Conservation (phyloP, 192 early-diverging fungal species). For the Paraglomus occultum region DNA sequence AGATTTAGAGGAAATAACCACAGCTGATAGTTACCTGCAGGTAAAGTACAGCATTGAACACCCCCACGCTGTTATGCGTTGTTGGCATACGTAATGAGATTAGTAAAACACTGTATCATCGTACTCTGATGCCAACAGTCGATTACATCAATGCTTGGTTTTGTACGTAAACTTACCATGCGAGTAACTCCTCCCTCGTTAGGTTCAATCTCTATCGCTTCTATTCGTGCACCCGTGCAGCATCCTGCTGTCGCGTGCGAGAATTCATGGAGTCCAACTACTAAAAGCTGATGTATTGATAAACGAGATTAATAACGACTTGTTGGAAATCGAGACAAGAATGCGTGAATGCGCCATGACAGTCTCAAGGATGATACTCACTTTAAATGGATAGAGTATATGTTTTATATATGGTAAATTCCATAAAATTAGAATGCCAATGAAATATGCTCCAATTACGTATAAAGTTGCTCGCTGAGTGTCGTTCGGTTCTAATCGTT, state of each 20-base stretch:
- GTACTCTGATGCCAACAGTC: background rate
- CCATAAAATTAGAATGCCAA: constrained; percentile 78
- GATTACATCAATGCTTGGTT: background rate
- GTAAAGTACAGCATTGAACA: constrained; percentile 76
- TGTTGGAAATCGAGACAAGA: constrained; percentile 3
- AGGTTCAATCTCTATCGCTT: constrained; percentile 87
- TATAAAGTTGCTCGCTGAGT: constrained; percentile 1
- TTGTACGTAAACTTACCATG: constrained; percentile 52
- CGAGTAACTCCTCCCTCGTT: constrained; percentile 87
- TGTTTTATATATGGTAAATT: constrained; percentile 80
- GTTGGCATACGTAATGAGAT: background rate
- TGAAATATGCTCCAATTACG: constrained; percentile 63
- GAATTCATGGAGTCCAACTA: constrained; percentile 94
- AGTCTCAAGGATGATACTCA: constrained; percentile 16
- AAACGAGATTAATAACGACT: constrained; percentile 17
- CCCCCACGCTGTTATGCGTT: constrained; percentile 56
- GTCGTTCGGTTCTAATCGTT: background rate
- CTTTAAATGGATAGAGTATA: constrained; percentile 94
- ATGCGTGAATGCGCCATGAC: background rate
- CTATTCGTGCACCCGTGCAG: constrained; percentile 86
- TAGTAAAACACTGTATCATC: background rate
- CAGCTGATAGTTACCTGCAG: constrained; percentile 51
- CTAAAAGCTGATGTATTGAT: constrained; percentile 60
- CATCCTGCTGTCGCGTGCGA: constrained; percentile 85
- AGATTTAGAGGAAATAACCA: too few relatives aligned